Conservation (phyloP, 495 filamentous ascomycete species). For the Annulohypoxylon bovei region DNA sequence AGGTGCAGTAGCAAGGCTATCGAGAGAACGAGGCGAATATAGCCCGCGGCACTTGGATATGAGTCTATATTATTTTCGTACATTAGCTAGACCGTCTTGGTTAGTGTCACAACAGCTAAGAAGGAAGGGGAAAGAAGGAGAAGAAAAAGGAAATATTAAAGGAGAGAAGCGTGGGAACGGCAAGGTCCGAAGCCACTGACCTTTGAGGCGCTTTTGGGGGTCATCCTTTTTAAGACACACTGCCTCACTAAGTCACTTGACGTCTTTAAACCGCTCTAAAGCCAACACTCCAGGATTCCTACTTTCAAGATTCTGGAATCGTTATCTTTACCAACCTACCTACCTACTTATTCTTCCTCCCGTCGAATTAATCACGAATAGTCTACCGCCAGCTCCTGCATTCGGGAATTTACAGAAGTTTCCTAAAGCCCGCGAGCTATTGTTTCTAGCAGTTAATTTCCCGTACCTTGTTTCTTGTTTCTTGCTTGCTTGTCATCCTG, state of each 20-base stretch:
- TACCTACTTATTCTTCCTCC: neutral
- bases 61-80: slow-evolving; percentile 34
- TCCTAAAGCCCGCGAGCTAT: neutral
- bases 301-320: neutral
- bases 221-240: slow-evolving; percentile 37
- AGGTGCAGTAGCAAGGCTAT: slow-evolving; percentile 21
- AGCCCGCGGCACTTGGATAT: slow-evolving; percentile 15
- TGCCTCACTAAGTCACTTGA: slow-evolving; percentile 40
- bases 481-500: neutral
- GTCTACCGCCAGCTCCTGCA: neutral
- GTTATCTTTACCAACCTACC: neutral
- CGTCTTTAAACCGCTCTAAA: slow-evolving; percentile 20
- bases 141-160: neutral
- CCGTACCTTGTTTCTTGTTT: neutral
- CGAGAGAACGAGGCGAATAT: slow-evolving; percentile 6
- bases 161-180: slow-evolving; percentile 15
- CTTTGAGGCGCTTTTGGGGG: slow-evolving; percentile 13
- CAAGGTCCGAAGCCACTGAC: slow-evolving; percentile 41
- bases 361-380: neutral
- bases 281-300: slow-evolving; percentile 9
- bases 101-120: slow-evolving; percentile 22
- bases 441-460: slow-evolving; percentile 2
- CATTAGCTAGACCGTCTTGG: slow-evolving; percentile 27
- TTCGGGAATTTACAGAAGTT: slow-evolving; percentile 12
- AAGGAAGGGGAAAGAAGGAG: neutral